Evolutionary conservation across 768 basidiomycete species (phyloP).

Genomic region (Amanita jacksonii): DNA sequence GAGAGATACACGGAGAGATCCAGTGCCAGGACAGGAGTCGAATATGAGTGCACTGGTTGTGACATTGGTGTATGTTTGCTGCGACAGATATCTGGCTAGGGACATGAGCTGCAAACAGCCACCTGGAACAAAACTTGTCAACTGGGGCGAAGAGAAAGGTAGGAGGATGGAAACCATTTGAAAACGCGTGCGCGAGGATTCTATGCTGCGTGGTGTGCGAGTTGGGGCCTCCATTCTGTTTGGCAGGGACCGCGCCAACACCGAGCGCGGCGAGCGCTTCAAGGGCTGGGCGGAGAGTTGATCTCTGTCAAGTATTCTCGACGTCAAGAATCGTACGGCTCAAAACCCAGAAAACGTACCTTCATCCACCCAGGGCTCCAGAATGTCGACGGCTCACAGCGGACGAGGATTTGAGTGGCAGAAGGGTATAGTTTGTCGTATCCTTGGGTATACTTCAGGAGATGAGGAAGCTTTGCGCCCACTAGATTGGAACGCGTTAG

Average conservation of each 20-base stretch:
- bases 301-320: slow-evolving; percentile 15
- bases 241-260: slow-evolving; percentile 14
- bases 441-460: slow-evolving; percentile 34
- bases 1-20: slow-evolving; percentile 16
- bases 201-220: slow-evolving; percentile 16
- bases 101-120: slow-evolving; percentile 29
- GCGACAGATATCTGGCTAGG: slow-evolving; percentile 22
- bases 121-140: slow-evolving; percentile 19
- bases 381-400: slow-evolving; percentile 27
- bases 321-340: not conserved
- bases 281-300: slow-evolving; percentile 24
- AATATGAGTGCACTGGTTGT: slow-evolving; percentile 28
- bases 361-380: slow-evolving; percentile 20
- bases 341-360: slow-evolving; percentile 26
- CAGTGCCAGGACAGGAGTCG: slow-evolving; percentile 37
- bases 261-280: slow-evolving; percentile 27
- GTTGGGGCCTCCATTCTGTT: slow-evolving; percentile 3
- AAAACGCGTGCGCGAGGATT: slow-evolving; percentile 37
- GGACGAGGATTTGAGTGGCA: slow-evolving; percentile 31
- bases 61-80: slow-evolving; percentile 5
- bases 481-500: slow-evolving; percentile 17
- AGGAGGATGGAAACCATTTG: slow-evolving; percentile 27
- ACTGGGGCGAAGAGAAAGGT: not conserved
- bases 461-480: slow-evolving; percentile 35
- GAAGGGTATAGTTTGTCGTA: slow-evolving; percentile 34